These are phyloP conservation scores for Suillus fuscotomentosus DNA, from an alignment of 768 basidiomycete genomes.

Conservation along the genomic window DNA sequence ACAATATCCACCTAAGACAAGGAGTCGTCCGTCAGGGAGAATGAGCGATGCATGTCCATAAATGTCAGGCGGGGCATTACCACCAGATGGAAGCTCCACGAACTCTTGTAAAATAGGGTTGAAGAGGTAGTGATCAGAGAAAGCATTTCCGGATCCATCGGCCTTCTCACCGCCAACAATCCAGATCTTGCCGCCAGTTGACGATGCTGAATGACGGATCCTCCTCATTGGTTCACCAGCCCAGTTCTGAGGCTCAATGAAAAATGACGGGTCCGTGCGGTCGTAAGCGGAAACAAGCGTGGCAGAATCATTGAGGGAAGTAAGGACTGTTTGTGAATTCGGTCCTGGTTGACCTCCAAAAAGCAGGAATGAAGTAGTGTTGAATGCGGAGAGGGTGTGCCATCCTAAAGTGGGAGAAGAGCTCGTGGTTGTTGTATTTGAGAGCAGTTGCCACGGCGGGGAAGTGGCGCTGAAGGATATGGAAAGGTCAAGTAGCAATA, in stretches of 20 bases:
- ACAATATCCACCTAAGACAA: constrained; percentile 75
- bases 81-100: constrained; percentile 46
- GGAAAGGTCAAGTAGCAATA: constrained; percentile 67
- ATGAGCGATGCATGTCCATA: constrained; percentile 72
- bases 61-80: constrained; percentile 60
- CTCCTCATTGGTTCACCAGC: constrained; percentile 68
- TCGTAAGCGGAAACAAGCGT: constrained; percentile 48
- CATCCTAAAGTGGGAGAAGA: constrained; percentile 67
- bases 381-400: constrained; percentile 75
- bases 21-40: constrained; percentile 63
- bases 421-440: constrained; percentile 31
- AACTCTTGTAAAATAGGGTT: constrained; percentile 50
- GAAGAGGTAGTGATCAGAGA: constrained; percentile 67
- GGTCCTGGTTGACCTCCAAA: constrained; percentile 79
- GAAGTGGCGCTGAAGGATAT: constrained; percentile 54
- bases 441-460: constrained; percentile 69
- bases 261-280: constrained; percentile 42
- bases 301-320: constrained; percentile 61
- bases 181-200: constrained; percentile 53
- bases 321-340: constrained; percentile 49
- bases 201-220: constrained; percentile 69
- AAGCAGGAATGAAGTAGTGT: constrained; percentile 49
- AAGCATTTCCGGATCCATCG: constrained; percentile 70
- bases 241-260: constrained; percentile 50
- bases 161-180: constrained; percentile 78